Evolutionary conservation across 495 filamentous ascomycete genomes (phyloP), one percentile per base, ranked within the genome.

Genomic region (Podospora comata): DNA sequence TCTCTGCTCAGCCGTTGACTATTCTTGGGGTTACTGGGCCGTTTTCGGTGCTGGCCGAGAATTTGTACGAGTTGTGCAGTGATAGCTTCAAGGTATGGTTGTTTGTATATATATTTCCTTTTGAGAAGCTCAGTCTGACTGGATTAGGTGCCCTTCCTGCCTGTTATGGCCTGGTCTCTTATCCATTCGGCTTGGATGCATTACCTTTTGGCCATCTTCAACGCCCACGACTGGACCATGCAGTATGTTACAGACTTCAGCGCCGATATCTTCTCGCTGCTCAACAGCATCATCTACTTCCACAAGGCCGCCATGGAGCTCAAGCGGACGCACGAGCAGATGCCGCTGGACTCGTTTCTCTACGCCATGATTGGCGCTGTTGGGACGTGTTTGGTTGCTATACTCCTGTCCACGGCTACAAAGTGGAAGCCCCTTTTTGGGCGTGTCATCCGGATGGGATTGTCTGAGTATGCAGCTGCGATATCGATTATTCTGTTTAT

Each of bases 161-260:
- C 88, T 0, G 89, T 91, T 73, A 92, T 91, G 89, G 89, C 89
- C 6, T 92, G 89, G 90, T 85, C 86, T 9, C 81, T 89, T 34
- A 90, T 91, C 62, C 89, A 91, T 75, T 84, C 90, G 28, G 84
- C 78, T 13, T 91, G 89, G 89, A 84, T 91, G 80, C 88, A 89
- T 72, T 89, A 86, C 73, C 72, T 91, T 5, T 78, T 91, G 19
- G 89, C 89, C 61, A 86, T 90, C 54, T 83, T 91, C 71, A 91
- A 92, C 74, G 89, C 88, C 23, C 89, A 91, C 68, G 88, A 91
- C 76, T 92, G 87, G 87, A 90, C 89, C 2, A 92, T 92, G 89
- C 83, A 86, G 65, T 91, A 92, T 72, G 89, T 92, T 26, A 92
- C 89, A 0, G 89, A 83, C 5, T 91, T 91, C 71, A 86, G 84